Base-by-base conservation (phyloP, 352 stramenopile genomes). In the Lagenidium sp. region DNA sequence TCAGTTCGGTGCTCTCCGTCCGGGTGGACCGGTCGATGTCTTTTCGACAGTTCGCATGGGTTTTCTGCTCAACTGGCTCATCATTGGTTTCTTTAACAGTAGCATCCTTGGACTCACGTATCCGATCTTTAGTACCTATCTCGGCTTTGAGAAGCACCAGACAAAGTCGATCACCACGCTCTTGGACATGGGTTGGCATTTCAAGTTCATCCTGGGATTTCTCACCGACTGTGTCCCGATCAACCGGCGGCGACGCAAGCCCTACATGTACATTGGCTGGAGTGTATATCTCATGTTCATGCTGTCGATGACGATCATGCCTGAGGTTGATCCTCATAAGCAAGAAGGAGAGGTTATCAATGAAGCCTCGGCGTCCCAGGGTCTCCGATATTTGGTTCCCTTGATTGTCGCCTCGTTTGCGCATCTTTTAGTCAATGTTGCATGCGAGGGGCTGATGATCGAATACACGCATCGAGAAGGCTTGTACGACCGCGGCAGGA, bases 211-310 rank as follows among this genome's bases (percentile, higher is more conserved):
- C 26, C 21, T 52, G 6, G 22, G 23, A 5, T 39, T 47, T 21
- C 24, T 57, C 28, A 41, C 50, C 0, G 50, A 57, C 42, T 44
- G 42, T 19, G 2, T 41, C 2, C 50, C 45, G 1, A 50, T 59
- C 2, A 32, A 34, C 18, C 30, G 44, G 2, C 19, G 13, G 1
- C 44, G 45, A 7, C 40, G 51, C 25, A 54, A 44, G 39, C 36
- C 51, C 6, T 59, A 55, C 34, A 55, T 55, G 12, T 13, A 44
- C 16, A 36, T 59, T 26, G 51, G 51, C 16, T 59, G 51, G 51
- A 28, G 15, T 7, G 7, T 40, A 7, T 23, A 23, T 21, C 22
- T 40, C 18, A 21, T 40, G 7, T 22, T 21, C 35, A 40, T 40
- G 35, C 25, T 23, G 6, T 16, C 35, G 4, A 11, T 40, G 35